A percentile compares a stretch with the other conserved stretches of the same genome.
phyloP scores from a whole-genome alignment of 257 asterid species.

The Ballota nigra region DNA sequence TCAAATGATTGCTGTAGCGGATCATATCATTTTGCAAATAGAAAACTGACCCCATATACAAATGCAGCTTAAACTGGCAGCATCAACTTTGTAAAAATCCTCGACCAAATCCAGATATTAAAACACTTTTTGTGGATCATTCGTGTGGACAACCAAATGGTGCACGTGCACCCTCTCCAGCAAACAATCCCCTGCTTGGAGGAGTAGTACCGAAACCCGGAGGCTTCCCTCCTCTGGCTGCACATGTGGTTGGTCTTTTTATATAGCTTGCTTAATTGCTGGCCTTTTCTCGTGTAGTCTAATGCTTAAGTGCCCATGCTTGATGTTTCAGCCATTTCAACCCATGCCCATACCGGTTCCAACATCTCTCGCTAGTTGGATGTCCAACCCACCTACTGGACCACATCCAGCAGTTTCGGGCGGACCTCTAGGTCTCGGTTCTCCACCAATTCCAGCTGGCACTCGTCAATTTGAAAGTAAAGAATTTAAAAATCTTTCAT shows the following conservation, averaged over 20 bases:
- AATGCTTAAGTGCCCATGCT: conserved; percentile 19
- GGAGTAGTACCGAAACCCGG: conserved; percentile 78
- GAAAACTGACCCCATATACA: conserved; percentile 16
- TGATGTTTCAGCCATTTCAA: conserved; percentile 61
- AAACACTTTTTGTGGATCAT: conserved; percentile 94
- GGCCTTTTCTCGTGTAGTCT: conserved; percentile 2
- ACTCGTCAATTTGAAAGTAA: background rate
- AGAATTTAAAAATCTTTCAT: background rate
- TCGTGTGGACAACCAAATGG: conserved; percentile 92
- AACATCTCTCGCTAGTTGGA: conserved; percentile 93
- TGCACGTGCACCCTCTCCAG: conserved; percentile 89
- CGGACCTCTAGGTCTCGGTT: conserved; percentile 71
- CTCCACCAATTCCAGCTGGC: conserved; percentile 67
- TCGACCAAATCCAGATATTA: conserved; percentile 94
- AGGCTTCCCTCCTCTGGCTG: conserved; percentile 83
- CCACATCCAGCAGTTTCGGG: conserved; percentile 75
- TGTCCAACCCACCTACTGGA: conserved; percentile 76
- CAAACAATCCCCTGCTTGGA: conserved; percentile 68
- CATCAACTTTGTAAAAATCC: conserved; percentile 97
- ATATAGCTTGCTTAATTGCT: background rate
- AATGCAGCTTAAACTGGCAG: conserved; percentile 97
- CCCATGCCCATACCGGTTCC: conserved; percentile 65
- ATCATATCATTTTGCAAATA: background rate
- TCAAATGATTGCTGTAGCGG: background rate
- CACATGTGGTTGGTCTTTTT: conserved; percentile 69